Evolutionary conservation across 139 green algal genomes (phyloP), one percentile per base, ranked within the genome.

Genomic region (Chlamydomonas schloesseri): DNA sequence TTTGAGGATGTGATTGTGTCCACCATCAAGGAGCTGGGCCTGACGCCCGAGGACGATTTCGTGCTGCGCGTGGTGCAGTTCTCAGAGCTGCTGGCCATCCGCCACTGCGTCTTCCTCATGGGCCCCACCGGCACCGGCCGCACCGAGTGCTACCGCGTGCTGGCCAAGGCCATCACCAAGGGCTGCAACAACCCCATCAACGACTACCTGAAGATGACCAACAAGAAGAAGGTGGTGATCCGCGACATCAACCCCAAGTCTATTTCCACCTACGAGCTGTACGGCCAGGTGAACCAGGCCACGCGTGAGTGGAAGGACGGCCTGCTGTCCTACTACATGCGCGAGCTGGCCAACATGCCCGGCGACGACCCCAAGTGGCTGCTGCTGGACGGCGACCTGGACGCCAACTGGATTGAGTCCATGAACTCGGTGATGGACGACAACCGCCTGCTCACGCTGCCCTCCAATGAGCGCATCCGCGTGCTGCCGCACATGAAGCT

Each of bases 401-500:
- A 98, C 85, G 95, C 95, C 74, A 97, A 97, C 91, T 98, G 95
- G 95, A 97, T 98, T 67, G 95, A 98, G 93, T 96, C 93, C 42
- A 98, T 98, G 95, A 98, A 98, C 92, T 93, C 81, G 26, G 94
- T 97, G 33, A 98, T 98, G 95, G 95, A 98, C 68, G 95, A 98
- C 93, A 98, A 96, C 89, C 87, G 93, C 20, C 94, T 98, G 72
- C 91, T 98, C 17, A 98, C 95, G 31, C 92, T 98, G 74, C 95
- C 95, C 5, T 96, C 93, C 62, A 98, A 98, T 85, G 95, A 98
- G 92, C 95, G 95, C 86, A 98, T 98, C 88, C 91, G 95, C n/a
- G 82, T 97, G 81, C 89, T 96, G 86, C 92, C 94, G 23, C 94
- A 97, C 91, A 98, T 97, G 94, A 97, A 97, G 90, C 92, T 97